Conservation (phyloP, 805 yeast genomes). For the Wickerhamomyces mucosus region DNA sequence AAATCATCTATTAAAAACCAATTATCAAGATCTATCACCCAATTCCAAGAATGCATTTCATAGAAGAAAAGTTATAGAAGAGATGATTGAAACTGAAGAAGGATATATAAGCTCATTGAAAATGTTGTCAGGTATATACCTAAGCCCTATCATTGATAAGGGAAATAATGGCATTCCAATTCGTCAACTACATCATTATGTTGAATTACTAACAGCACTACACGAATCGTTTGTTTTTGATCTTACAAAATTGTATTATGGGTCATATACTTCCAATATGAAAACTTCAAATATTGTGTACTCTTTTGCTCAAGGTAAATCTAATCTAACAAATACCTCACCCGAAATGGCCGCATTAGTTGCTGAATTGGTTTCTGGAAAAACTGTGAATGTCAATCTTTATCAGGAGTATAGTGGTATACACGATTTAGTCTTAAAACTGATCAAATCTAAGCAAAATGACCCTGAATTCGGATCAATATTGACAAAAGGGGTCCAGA, state of each 20-base stretch:
- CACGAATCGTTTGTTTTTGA: constrained; percentile 24
- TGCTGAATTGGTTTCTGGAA: constrained; percentile 13
- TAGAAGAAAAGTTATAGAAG: constrained; percentile 30
- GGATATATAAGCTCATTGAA: constrained; percentile 35
- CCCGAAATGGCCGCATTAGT: constrained; percentile 17
- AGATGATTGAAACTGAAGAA: constrained; percentile 39
- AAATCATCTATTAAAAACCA: not conserved
- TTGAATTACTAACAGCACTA: constrained; percentile 21
- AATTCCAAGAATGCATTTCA: constrained; percentile 9
- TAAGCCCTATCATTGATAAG: constrained; percentile 27
- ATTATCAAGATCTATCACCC: constrained; percentile 10
- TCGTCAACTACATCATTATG: constrained; percentile 22
- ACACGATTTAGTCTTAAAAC: constrained; percentile 24
- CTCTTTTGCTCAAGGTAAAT: not conserved
- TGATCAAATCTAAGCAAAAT: constrained; percentile 22
- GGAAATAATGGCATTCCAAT: constrained; percentile 27
- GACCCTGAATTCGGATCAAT: constrained; percentile 16
- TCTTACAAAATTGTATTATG: constrained; percentile 12
- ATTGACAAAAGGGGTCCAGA: constrained; percentile 24
- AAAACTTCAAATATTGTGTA: not conserved
- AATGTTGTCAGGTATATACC: constrained; percentile 33
- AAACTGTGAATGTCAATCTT: constrained; percentile 18
- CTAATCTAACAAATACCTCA: constrained; percentile 7
- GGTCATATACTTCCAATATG: constrained; percentile 1
- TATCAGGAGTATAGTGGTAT: constrained; percentile 28